A percentile compares a stretch with the other conserved stretches of the same genome.
Evolutionary conservation across 345 rosid species (phyloP).

Genomic region (Barbarea vulgaris): DNA sequence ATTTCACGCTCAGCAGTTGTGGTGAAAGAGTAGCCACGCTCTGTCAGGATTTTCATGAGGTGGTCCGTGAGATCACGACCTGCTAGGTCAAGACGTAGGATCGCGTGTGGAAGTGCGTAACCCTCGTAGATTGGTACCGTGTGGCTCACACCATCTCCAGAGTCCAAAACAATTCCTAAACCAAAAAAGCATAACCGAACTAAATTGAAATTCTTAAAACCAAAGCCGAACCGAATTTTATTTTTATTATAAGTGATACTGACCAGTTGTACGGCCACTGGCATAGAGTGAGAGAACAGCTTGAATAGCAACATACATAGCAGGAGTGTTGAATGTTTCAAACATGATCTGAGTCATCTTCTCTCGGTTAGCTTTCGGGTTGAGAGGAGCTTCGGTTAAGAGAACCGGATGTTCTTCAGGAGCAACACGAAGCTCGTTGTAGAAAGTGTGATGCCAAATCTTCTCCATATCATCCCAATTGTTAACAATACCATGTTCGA

Average conservation of each 20-base stretch:
- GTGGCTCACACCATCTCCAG: conserved; percentile 84
- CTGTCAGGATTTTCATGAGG: conserved; percentile 71
- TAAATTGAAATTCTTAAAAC: neutral
- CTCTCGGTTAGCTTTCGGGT: conserved; percentile 80
- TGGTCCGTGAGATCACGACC: conserved; percentile 74
- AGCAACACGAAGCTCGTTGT: conserved; percentile 80
- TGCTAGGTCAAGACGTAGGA: conserved; percentile 70
- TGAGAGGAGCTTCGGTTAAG: conserved; percentile 79
- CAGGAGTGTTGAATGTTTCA: conserved; percentile 73
- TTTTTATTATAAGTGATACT: conserved; percentile 8
- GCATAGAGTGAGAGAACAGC: conserved; percentile 76
- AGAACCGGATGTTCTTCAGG: conserved; percentile 83
- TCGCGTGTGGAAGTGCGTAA: conserved; percentile 72
- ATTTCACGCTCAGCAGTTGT: conserved; percentile 76
- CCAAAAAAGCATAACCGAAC: conserved; percentile 21
- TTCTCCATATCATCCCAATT: conserved; percentile 87
- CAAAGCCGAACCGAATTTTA: neutral
- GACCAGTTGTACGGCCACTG: conserved; percentile 75
- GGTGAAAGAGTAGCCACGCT: conserved; percentile 80
- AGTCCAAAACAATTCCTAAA: conserved; percentile 58
- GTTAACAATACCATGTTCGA: conserved; percentile 79
- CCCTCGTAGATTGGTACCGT: conserved; percentile 76
- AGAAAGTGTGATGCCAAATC: conserved; percentile 76
- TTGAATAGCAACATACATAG: conserved; percentile 81
- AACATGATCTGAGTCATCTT: conserved; percentile 85